Base-by-base conservation (phyloP, 345 rosid species). In the Brassica napus region DNA sequence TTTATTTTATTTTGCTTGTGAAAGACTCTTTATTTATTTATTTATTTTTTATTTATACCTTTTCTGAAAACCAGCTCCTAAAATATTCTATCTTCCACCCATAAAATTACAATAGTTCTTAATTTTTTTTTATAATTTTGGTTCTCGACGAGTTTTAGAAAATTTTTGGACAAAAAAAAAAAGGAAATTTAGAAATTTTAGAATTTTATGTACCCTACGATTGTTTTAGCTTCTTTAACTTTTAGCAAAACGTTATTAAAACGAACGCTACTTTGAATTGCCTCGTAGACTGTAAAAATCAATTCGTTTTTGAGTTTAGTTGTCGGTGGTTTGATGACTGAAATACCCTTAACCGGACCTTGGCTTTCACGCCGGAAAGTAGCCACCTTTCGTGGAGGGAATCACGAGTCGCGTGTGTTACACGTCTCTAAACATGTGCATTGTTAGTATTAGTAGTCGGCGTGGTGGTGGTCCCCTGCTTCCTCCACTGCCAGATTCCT, bases 361-460 rank as follows among this genome's bases (percentile, higher is more conserved):
- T 76, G 80, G 72, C 72, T 75, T 75, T 57, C 63, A 70, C 80
- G 83, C 80, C 83, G 83, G 83, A 65, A 81, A 75, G 80, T 75
- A 24, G 80, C 83, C 77, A 70, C 80, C 80, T 76, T 75, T 81
- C 76, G 37, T 75, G 83, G 77, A 71, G 77, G 42, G 75, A 81
- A 76, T 77, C 81, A 12, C 24, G 80, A 34, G 28, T 71, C 81
- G 81, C 81, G 84, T 77, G 81, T 47, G 42, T 68, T 37, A 34
- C 61, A 81, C 83, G 74, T 15, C 16, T 52, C 11, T n/a, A 15
- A 0, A 76, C 83, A 81, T 74, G 83, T 76, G 83, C 54, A 64
- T 34, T 71, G 49, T 65, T 55, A 23, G 73, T 67, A 12, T 23
- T 65, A 6, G 76, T 55, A n/a, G 73, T 79, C 1, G 57, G 57